These are phyloP conservation scores for Exophiala spinifera DNA, from an alignment of 2,329 filamentous ascomycete genomes.

Conservation along the genomic window DNA sequence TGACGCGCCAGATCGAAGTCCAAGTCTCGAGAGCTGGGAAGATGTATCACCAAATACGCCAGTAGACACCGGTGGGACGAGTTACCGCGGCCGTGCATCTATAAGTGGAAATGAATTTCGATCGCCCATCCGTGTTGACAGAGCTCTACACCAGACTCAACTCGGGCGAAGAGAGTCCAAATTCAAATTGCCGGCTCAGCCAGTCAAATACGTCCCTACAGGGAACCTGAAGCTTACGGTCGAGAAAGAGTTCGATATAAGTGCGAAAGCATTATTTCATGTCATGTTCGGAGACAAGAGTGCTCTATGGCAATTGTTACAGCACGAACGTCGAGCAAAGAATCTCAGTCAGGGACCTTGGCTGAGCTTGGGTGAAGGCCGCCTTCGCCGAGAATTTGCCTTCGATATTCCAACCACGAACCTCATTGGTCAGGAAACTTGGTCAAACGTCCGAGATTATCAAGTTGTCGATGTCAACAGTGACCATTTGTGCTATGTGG, in stretches of 20 bases:
- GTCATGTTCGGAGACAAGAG: conserved; percentile 96
- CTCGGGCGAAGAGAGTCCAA: conserved; percentile 52
- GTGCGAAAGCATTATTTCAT: conserved; percentile 91
- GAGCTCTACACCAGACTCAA: conserved; percentile 50
- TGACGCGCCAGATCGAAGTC: conserved; percentile 58
- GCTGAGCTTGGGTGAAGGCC: conserved; percentile 63
- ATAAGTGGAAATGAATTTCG: conserved; percentile 46
- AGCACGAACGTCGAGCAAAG: conserved; percentile 76
- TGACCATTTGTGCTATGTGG: conserved; percentile 70
- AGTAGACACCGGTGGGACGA: conserved; percentile 55
- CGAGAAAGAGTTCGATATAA: conserved; percentile 83
- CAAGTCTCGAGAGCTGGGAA: conserved; percentile 87
- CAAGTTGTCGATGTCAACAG: conserved; percentile 82
- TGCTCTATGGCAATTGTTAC: conserved; percentile 86
- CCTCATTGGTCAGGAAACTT: conserved; percentile 58
- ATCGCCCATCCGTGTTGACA: conserved; percentile 60
- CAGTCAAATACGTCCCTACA: conserved; percentile 79
- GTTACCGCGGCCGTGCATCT: conserved; percentile 29
- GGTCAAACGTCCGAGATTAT: conserved; percentile 68
- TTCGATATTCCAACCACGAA: conserved; percentile 71
- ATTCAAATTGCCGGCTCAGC: conserved; percentile 75
- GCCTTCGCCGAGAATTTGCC: conserved; percentile 73
- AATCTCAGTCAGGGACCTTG: conserved; percentile 85
- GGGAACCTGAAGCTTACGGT: conserved; percentile 73
- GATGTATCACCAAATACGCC: conserved; percentile 64